Percentiles rank a stretch among this genome's conserved stretches.
Evolutionary conservation across 768 basidiomycete species (phyloP).

Genomic region (Collybia sp.): DNA sequence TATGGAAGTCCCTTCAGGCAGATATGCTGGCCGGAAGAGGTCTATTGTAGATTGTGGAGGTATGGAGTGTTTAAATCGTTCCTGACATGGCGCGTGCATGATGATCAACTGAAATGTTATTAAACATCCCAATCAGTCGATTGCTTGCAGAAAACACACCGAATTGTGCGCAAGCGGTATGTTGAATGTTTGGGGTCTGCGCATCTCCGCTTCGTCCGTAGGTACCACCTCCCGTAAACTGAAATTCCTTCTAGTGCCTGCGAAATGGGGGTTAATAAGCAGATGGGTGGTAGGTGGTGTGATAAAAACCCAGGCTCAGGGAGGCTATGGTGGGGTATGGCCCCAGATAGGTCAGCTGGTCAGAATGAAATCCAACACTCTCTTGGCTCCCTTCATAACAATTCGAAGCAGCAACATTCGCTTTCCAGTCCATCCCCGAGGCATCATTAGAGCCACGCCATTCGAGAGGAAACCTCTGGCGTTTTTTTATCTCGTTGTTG

Average conservation of each 20-base stretch:
- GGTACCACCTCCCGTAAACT: conserved; percentile 77
- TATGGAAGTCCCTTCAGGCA: conserved; percentile 21
- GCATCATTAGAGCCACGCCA: conserved; percentile 41
- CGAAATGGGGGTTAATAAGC: background rate
- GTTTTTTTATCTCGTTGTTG: conserved; percentile 61
- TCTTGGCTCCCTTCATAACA: conserved; percentile 82
- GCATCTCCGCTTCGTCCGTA: conserved; percentile 46
- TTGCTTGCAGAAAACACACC: conserved; percentile 30
- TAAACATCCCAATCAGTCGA: background rate
- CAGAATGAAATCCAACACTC: conserved; percentile 79
- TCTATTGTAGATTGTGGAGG: conserved; percentile 71
- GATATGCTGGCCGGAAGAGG: conserved; percentile 58
- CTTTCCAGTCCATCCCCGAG: conserved; percentile 47
- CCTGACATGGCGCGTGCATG: conserved; percentile 85
- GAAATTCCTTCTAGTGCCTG: conserved; percentile 70
- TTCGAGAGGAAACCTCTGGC: conserved; percentile 59
- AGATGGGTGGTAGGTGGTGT: background rate
- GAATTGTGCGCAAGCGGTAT: conserved; percentile 77
- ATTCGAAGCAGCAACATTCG: conserved; percentile 84
- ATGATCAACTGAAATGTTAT: conserved; percentile 54
- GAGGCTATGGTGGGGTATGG: conserved; percentile 86
- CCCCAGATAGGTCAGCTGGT: conserved; percentile 76
- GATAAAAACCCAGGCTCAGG: conserved; percentile 61
- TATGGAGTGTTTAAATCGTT: conserved; percentile 75
- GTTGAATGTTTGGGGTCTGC: conserved; percentile 70